Evolutionary conservation across 2,329 filamentous ascomycete species (phyloP), one percentile per base, ranked within the genome.

Genomic region (Xylariaceae sp.): DNA sequence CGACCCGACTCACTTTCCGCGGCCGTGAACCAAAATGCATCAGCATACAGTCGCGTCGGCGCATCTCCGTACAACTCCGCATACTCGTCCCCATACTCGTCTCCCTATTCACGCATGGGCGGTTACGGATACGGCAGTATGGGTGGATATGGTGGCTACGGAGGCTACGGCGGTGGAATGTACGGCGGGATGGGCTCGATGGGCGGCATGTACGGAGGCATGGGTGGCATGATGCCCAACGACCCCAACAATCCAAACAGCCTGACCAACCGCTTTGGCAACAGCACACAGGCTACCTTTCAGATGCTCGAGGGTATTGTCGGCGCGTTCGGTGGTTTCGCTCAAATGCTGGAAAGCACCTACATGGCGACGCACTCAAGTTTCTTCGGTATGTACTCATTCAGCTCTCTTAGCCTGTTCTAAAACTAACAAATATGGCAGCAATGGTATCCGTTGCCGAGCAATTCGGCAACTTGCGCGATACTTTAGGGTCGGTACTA

Each of bases 301-400:
- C 94, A 97, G 77, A 90, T 99, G 80, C 90, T 99, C 47, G 94
- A 99, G 75, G 94, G 92, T 62, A 89, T 99, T 52, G 94, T 99
- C 13, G 90, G 90, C 19, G 92, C 94, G 2, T 99, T 99, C 76
- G 92, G 92, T 17, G 94, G 95, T 0, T 97, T 99, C 68, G 90
- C 95, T 12, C 94, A 99, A 76, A 99, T 99, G 94, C 80, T 99
- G 28, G 94, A 99, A 74, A 97, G 94, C 76, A 97, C 94, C 11
- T 99, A 97, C 66, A 99, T 99, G 95, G 94, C 95, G 31, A 99
- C 94, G 0, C 94, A 99, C 72, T 97, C 92, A 6, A 96, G 90
- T 48, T 99, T 99, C 73, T 99, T 97, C 66, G 92, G 91, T 96
- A 81, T 65, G 87, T 73, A 13, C 47, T 31, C 39, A 11, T 7